phyloP scores from a whole-genome alignment of 345 rosid species.

The Sisymbrium irio region DNA sequence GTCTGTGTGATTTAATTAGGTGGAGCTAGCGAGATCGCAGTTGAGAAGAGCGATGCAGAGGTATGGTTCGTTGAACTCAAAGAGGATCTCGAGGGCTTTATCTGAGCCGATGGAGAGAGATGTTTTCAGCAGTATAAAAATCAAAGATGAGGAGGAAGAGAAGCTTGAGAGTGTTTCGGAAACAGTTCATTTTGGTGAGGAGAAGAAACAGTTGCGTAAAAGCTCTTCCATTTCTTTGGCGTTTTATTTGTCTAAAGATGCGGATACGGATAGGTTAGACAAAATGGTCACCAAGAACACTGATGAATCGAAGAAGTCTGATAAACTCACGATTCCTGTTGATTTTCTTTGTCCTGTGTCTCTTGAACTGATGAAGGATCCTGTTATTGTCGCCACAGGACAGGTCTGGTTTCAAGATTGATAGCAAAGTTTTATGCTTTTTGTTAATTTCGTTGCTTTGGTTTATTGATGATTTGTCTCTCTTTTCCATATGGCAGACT shows the following conservation, averaged over 20 bases:
- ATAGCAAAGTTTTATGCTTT: not conserved
- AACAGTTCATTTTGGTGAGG: constrained; percentile 15
- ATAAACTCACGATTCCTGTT: constrained; percentile 55
- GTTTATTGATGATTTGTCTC: not conserved
- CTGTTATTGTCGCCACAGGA: constrained; percentile 93
- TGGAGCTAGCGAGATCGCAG: constrained; percentile 73
- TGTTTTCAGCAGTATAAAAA: constrained; percentile 36
- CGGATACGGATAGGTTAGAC: constrained; percentile 40
- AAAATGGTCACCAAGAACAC: constrained; percentile 39
- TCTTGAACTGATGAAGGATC: constrained; percentile 92
- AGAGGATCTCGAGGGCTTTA: constrained; percentile 39
- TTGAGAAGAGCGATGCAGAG: constrained; percentile 77
- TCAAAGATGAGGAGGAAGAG: constrained; percentile 30
- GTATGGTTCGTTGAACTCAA: constrained; percentile 58
- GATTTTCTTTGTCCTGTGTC: constrained; percentile 93
- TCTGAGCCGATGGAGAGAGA: constrained; percentile 50
- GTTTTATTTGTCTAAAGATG: constrained; percentile 36
- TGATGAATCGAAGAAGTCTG: constrained; percentile 56
- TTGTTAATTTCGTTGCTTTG: constrained; percentile 12
- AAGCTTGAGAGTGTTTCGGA: constrained; percentile 35
- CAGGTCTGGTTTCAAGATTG: constrained; percentile 43
- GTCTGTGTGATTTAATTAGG: constrained; percentile 39
- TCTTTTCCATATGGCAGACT: constrained; percentile 56
- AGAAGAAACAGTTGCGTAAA: constrained; percentile 29
- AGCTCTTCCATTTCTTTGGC: constrained; percentile 40